Evolutionary conservation across 2,329 filamentous ascomycete genomes (phyloP).

Genomic region (Botrytis paeoniae): DNA sequence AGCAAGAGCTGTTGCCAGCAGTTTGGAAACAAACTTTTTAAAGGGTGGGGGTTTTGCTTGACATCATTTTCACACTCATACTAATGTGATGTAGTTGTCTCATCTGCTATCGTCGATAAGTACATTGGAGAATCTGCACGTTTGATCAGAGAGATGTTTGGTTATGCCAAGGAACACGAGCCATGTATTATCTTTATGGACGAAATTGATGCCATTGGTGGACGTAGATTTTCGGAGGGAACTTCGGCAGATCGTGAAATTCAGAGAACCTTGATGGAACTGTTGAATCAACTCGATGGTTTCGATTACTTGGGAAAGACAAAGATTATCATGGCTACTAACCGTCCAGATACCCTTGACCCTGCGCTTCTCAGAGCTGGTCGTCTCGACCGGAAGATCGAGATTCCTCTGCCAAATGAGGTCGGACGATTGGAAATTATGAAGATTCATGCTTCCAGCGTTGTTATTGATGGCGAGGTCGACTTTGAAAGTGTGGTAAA

Average conservation of each 20-base stretch:
- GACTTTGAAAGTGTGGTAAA: conserved; percentile 99
- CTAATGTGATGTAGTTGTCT: conserved; percentile 66
- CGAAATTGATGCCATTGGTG: conserved; percentile 98
- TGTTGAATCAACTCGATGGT: conserved; percentile 96
- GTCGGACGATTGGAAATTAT: conserved; percentile 93
- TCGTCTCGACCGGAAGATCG: conserved; percentile 94
- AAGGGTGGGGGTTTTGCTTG: conserved; percentile 62
- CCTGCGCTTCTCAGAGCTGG: conserved; percentile 89
- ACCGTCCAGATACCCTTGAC: conserved; percentile 93
- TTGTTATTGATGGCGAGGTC: conserved; percentile 88
- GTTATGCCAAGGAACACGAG: conserved; percentile 98
- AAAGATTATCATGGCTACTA: conserved; percentile 99
- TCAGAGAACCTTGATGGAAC: conserved; percentile 96
- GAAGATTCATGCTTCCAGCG: conserved; percentile 90
- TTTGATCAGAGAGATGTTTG: conserved; percentile 98
- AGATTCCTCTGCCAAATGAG: conserved; percentile 95
- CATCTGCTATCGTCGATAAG: conserved; percentile 98
- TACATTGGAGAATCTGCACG: conserved; percentile 98
- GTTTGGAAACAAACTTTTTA: conserved; percentile 95
- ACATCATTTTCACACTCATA: conserved; percentile 12
- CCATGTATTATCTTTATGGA: conserved; percentile 99
- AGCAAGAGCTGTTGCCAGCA: conserved; percentile 91
- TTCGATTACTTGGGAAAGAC: conserved; percentile 99
- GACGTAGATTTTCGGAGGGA: conserved; percentile 92
- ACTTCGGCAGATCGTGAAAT: conserved; percentile 98